Evolutionary conservation across 306 rosid genomes (phyloP).

Genomic region (Mucuna pruriens): DNA sequence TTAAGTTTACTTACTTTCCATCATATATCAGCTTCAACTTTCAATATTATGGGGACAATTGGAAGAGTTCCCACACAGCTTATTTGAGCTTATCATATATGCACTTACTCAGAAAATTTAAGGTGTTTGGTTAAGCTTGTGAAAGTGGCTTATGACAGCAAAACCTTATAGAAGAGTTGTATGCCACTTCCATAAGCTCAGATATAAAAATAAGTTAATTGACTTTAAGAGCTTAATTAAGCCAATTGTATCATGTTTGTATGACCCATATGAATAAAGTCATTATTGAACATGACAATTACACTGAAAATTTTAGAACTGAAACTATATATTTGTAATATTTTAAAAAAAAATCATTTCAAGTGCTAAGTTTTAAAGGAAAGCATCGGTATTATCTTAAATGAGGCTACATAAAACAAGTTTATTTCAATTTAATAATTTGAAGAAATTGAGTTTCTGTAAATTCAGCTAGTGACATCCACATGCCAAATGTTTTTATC

Average conservation of each 20-base stretch:
- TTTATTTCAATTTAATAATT: slow-evolving; percentile 3
- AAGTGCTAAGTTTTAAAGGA: background rate
- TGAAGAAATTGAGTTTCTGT: background rate
- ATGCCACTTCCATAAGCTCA: background rate
- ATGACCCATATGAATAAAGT: slow-evolving; percentile 6
- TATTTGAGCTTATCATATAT: background rate
- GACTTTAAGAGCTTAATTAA: background rate
- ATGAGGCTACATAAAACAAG: background rate
- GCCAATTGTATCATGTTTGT: background rate
- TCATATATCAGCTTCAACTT: slow-evolving; percentile 16
- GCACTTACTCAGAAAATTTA: background rate
- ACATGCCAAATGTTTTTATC: slow-evolving; percentile 6
- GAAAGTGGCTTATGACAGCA: background rate
- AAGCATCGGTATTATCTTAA: background rate
- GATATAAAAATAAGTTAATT: background rate
- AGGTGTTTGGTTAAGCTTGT: background rate
- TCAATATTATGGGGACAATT: background rate
- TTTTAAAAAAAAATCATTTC: background rate
- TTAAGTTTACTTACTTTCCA: slow-evolving; percentile 16
- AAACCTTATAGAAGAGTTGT: background rate
- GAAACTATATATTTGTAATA: slow-evolving; percentile 13
- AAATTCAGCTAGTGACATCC: background rate
- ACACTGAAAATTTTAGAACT: background rate
- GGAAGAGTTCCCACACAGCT: background rate
- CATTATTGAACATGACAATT: background rate